These are phyloP conservation scores for Diaporthe ilicicola DNA, from an alignment of 2,329 filamentous ascomycete species.

Conservation along the genomic window DNA sequence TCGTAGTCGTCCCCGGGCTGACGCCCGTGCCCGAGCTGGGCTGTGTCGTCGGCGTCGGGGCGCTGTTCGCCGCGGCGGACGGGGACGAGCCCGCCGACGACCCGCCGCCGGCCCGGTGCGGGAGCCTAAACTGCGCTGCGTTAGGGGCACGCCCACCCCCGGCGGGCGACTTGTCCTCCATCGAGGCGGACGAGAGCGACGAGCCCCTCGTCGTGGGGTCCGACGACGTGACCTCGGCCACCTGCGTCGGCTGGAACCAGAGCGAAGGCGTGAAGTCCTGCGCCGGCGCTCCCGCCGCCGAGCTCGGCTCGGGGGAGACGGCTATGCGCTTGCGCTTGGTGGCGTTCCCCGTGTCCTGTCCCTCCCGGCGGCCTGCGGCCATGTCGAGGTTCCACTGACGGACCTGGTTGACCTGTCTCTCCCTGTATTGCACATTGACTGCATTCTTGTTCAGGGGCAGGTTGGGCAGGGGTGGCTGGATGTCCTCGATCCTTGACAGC, in stretches of 20 bases:
- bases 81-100: conserved; percentile 29
- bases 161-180: neutral
- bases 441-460: conserved; percentile 48
- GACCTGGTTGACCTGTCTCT: neutral
- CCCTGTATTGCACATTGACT: conserved; percentile 34
- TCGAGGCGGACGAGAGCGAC: conserved; percentile 13
- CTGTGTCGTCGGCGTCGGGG: conserved; percentile 19
- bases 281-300: neutral
- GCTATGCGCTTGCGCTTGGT: conserved; percentile 32
- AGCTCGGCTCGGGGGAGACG: conserved; percentile 11
- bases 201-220: conserved; percentile 13
- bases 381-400: conserved; percentile 62
- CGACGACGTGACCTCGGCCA: conserved; percentile 13
- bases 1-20: conserved; percentile 4
- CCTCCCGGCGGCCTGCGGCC: conserved; percentile 63
- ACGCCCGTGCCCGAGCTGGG: conserved; percentile 25
- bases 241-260: conserved; percentile 10
- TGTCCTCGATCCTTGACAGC: conserved; percentile 50
- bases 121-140: conserved; percentile 23
- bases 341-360: neutral
- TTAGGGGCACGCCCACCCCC: neutral
- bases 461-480: conserved; percentile 53
- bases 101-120: conserved; percentile 22
- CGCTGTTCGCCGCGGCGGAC: conserved; percentile 6
- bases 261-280: neutral